Percentiles rank a stretch among this genome's conserved stretches.
Evolutionary conservation across 305 asterid genomes (phyloP).

Genomic region (Ruellia speciosa): DNA sequence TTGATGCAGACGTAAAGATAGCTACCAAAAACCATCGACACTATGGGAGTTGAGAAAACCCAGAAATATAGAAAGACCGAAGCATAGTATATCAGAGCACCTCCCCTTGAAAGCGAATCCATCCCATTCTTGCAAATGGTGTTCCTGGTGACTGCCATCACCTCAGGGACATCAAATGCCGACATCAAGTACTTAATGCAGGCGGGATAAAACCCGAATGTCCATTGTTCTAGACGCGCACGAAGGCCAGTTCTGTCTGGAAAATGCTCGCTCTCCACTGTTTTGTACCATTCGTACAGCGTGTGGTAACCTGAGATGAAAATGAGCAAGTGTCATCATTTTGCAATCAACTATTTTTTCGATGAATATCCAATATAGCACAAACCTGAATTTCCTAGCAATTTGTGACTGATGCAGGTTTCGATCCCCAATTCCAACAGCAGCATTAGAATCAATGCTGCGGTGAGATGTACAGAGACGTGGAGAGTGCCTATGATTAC

Average conservation of each 20-base stretch:
- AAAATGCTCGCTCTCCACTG: slow-evolving; percentile 87
- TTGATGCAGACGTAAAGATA: slow-evolving; percentile 90
- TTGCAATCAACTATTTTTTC: too few species aligned
- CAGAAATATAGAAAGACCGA: slow-evolving; percentile 92
- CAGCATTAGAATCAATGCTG: slow-evolving; percentile 94
- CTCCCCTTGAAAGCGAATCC: slow-evolving; percentile 77
- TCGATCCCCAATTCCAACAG: slow-evolving; percentile 89
- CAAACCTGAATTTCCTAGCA: slow-evolving; percentile 78
- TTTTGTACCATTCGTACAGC: slow-evolving; percentile 79
- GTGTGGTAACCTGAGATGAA: slow-evolving; percentile 99
- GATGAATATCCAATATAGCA: slow-evolving; percentile 10
- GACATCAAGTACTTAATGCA: slow-evolving; percentile 98
- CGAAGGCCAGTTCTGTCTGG: slow-evolving; percentile 97
- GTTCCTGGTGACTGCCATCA: slow-evolving; percentile 87
- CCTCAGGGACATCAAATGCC: slow-evolving; percentile 96
- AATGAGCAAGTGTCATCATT: too few species aligned
- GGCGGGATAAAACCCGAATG: slow-evolving; percentile 96
- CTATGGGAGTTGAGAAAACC: slow-evolving; percentile 97
- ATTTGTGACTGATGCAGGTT: slow-evolving; percentile 74
- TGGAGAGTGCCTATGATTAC: slow-evolving; percentile 73
- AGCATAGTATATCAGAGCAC: slow-evolving; percentile 78
- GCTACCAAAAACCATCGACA: slow-evolving; percentile 89
- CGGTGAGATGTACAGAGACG: slow-evolving; percentile 80
- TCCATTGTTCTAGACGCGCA: slow-evolving; percentile 92
- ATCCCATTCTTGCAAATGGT: slow-evolving; percentile 82